These are phyloP conservation scores for Aphanomyces astaci DNA, from an alignment of 352 stramenopile species.

Conservation along the genomic window DNA sequence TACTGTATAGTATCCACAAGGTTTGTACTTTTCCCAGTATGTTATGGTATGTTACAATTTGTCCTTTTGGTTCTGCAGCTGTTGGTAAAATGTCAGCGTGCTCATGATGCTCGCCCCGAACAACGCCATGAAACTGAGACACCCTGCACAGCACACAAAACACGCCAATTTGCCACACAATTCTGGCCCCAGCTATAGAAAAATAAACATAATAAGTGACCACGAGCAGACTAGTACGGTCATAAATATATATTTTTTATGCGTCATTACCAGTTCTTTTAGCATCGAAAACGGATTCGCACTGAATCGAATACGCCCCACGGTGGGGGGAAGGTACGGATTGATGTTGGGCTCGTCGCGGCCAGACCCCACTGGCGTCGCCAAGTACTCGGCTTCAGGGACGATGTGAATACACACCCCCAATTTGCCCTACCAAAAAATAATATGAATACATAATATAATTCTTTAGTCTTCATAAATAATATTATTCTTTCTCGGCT, in stretches of 20 bases:
- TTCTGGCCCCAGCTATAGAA: constrained; percentile 36
- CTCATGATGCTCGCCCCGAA: constrained; percentile 76
- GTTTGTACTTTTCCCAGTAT: background rate
- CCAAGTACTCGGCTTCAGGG: constrained; percentile 65
- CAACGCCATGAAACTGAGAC: constrained; percentile 47
- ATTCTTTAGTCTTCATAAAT: no score
- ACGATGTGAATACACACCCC: constrained; percentile 74
- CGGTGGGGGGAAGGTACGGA: constrained; percentile 81
- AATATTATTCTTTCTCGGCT: no score
- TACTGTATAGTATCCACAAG: background rate
- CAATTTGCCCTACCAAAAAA: constrained; percentile 36
- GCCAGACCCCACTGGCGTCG: constrained; percentile 67
- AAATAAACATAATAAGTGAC: constrained; percentile 22
- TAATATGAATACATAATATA: background rate
- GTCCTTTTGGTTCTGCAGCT: constrained; percentile 8
- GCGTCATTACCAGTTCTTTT: constrained; percentile 54
- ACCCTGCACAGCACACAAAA: constrained; percentile 47
- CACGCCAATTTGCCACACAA: constrained; percentile 47
- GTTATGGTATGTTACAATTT: background rate
- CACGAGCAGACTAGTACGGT: no score
- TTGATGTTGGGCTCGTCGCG: constrained; percentile 84
- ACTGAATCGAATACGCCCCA: constrained; percentile 72
- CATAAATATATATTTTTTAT: no score
- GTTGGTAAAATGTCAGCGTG: constrained; percentile 60
- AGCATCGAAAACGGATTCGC: constrained; percentile 80